A percentile compares a stretch with the other conserved stretches of the same genome.
Evolutionary conservation across 768 basidiomycete genomes (phyloP).

Genomic region (Lactarius sp.): DNA sequence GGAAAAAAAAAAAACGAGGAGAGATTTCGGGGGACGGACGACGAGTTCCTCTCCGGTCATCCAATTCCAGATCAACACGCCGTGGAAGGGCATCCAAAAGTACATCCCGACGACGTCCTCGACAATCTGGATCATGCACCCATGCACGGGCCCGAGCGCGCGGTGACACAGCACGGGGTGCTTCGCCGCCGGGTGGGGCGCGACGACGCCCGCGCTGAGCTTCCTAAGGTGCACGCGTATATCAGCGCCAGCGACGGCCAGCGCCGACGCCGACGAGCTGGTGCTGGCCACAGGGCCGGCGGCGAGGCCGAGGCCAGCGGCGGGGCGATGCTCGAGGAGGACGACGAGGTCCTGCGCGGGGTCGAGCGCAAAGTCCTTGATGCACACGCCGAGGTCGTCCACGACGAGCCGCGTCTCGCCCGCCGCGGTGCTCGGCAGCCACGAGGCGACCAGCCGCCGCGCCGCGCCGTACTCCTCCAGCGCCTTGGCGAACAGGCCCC

Average conservation of each 20-base stretch:
- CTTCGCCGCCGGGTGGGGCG: constrained; percentile 41
- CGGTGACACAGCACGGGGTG: constrained; percentile 29
- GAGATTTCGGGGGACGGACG: constrained; percentile 33
- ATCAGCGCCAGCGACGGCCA: neutral
- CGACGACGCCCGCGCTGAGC: constrained; percentile 34
- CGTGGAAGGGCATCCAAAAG: constrained; percentile 34
- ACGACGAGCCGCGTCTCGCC: constrained; percentile 27
- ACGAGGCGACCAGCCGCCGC: constrained; percentile 28
- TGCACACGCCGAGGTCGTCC: constrained; percentile 38
- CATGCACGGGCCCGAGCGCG: constrained; percentile 28
- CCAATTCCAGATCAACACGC: constrained; percentile 52
- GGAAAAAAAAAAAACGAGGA: no score
- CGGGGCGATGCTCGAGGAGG: constrained; percentile 31
- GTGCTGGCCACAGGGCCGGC: no score
- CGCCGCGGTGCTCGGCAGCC: constrained; percentile 27
- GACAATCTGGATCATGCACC: constrained; percentile 46
- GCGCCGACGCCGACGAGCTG: no score
- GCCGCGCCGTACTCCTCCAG: constrained; percentile 21
- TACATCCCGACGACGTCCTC: constrained; percentile 51
- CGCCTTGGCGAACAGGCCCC: constrained; percentile 44
- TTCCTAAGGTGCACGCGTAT: constrained; percentile 43
- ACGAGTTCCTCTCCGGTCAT: constrained; percentile 38
- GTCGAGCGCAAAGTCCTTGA: constrained; percentile 60
- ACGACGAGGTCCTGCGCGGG: constrained; percentile 58
- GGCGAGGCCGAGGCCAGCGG: no score